phyloP scores from a whole-genome alignment of 2,329 filamentous ascomycete genomes.

The Trichoderma pleuroti region DNA sequence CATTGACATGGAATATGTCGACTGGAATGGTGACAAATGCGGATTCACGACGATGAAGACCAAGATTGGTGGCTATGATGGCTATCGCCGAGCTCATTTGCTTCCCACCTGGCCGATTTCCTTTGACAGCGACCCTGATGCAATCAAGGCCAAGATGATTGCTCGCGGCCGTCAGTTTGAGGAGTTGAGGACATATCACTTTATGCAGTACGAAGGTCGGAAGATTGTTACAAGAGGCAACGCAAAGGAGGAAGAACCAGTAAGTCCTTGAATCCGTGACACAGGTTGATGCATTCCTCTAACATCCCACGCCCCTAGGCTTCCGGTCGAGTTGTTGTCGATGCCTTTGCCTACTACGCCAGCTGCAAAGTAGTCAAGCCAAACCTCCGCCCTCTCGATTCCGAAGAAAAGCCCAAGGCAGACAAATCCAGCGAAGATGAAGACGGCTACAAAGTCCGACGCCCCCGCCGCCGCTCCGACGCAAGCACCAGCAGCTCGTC shows the following conservation, averaged over 20 bases:
- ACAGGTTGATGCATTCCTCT: fast-evolving
- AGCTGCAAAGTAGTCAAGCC: slow-evolving; percentile 32
- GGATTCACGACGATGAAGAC: background rate
- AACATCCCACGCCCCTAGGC: background rate
- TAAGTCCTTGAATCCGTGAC: fast-evolving
- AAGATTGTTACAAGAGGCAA: background rate
- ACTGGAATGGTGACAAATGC: background rate
- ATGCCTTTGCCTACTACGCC: slow-evolving; percentile 36
- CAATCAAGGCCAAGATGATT: background rate
- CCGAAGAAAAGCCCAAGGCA: background rate
- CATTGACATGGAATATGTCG: background rate
- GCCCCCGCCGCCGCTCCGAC: background rate
- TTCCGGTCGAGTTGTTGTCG: slow-evolving; percentile 33
- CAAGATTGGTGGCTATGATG: background rate
- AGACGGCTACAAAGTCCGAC: background rate
- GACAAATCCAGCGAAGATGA: background rate
- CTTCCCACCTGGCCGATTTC: background rate
- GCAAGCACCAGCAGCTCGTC: background rate
- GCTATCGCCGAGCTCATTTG: background rate
- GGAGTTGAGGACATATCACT: background rate
- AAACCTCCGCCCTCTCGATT: slow-evolving; percentile 19
- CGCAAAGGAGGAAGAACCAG: background rate
- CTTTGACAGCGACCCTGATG: background rate
- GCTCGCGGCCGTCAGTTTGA: background rate
- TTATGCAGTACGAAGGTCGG: background rate